A percentile compares a stretch with the other conserved stretches of the same genome.
Conservation (phyloP, 75 land plant species). For the Cunninghamia lanceolata region DNA sequence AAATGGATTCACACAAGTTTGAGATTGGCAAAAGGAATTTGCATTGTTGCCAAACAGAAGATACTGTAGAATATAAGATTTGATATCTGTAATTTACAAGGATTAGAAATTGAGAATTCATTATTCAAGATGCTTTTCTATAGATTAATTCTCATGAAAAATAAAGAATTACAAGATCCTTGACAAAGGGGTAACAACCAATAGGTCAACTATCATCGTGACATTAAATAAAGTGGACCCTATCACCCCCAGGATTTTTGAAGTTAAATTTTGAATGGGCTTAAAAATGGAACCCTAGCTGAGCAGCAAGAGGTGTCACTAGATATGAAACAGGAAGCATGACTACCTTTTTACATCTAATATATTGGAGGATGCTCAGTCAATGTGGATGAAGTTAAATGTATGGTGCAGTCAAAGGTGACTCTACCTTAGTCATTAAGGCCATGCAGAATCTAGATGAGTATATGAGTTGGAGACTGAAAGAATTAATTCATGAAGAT, state of each 20-base stretch:
- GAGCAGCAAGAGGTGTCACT: not conserved
- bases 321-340: not conserved
- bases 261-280: not conserved
- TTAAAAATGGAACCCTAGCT: not conserved
- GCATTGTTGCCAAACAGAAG: not conserved
- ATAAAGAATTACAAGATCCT: not conserved
- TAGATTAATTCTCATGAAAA: not conserved
- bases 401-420: not conserved
- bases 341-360: not conserved
- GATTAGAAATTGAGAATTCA: not conserved
- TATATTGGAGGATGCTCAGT: not conserved
- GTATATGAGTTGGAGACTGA: not conserved
- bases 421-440: not conserved
- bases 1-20: not conserved
- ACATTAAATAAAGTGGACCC: not conserved
- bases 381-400: not conserved
- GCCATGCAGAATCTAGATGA: not conserved
- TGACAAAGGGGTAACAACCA: not conserved
- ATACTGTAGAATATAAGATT: not conserved
- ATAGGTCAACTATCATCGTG: not conserved
- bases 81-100: not conserved
- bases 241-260: not conserved
- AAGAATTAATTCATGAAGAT: not conserved
- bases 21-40: not conserved
- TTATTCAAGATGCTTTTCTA: not conserved